A percentile compares a stretch with the other conserved stretches of the same genome.
Evolutionary conservation across 495 filamentous ascomycete species (phyloP).

Genomic region (Thozetella sp.): DNA sequence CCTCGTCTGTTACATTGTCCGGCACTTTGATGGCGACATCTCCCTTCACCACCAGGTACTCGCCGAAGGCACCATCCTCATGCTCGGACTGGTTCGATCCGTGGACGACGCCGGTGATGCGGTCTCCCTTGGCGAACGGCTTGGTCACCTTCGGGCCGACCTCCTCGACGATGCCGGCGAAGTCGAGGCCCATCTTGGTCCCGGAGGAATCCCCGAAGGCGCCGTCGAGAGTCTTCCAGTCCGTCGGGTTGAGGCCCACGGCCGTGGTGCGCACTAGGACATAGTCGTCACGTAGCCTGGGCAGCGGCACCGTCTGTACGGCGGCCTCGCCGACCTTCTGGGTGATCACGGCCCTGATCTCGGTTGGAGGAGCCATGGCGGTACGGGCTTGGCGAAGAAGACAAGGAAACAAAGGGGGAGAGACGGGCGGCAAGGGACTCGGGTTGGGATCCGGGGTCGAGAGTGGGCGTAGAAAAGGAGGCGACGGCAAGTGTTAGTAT

Average conservation of each 20-base stretch:
- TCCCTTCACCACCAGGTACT: slow-evolving; percentile 27
- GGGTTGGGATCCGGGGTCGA: neutral
- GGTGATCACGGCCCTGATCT: slow-evolving; percentile 21
- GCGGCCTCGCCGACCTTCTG: slow-evolving; percentile 13
- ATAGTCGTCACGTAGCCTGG: slow-evolving; percentile 46
- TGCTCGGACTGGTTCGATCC: slow-evolving; percentile 19
- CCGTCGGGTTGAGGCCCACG: slow-evolving; percentile 62
- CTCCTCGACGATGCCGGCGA: slow-evolving; percentile 40
- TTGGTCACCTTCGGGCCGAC: slow-evolving; percentile 37
- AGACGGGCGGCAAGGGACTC: neutral
- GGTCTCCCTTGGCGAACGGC: slow-evolving; percentile 30
- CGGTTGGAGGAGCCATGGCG: neutral
- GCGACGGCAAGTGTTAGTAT: neutral
- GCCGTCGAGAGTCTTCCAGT: slow-evolving; percentile 58
- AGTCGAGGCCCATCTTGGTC: slow-evolving; percentile 39
- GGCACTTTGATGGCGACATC: slow-evolving; percentile 30
- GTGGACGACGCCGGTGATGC: slow-evolving; percentile 42
- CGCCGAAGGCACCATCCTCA: slow-evolving; percentile 44
- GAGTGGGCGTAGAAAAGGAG: neutral
- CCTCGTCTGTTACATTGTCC: slow-evolving; percentile 34
- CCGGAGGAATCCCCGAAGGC: slow-evolving; percentile 7
- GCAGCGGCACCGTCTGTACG: slow-evolving; percentile 28
- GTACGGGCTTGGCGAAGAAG: neutral
- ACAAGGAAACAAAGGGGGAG: neutral
- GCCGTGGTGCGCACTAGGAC: slow-evolving; percentile 50